These are phyloP conservation scores for Lentinula aciculospora DNA, from an alignment of 768 basidiomycete genomes.

Conservation along the genomic window DNA sequence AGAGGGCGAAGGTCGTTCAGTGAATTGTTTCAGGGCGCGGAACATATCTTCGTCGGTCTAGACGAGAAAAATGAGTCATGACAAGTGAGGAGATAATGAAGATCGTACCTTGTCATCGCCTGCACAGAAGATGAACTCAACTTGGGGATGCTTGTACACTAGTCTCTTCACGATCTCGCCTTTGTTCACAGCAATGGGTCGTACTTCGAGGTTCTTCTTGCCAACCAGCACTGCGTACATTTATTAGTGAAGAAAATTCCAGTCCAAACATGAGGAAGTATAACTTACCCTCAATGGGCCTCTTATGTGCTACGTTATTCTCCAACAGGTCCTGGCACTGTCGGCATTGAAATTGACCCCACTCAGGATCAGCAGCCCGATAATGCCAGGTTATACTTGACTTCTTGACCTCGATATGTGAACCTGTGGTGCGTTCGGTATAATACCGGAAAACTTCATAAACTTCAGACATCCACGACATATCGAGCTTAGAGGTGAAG, in stretches of 20 bases:
- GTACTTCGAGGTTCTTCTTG: slow-evolving; percentile 98
- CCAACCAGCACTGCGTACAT: slow-evolving; percentile 74
- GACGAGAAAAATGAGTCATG: background rate
- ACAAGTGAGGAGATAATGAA: background rate
- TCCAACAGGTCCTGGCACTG: slow-evolving; percentile 96
- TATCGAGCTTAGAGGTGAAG: slow-evolving; percentile 89
- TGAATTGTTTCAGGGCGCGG: slow-evolving; percentile 73
- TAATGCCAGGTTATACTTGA: slow-evolving; percentile 99
- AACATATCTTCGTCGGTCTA: slow-evolving; percentile 99
- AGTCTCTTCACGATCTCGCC: slow-evolving; percentile 97
- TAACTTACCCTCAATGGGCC: slow-evolving; percentile 82
- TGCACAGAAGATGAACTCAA: slow-evolving; percentile 95
- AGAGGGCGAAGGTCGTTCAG: slow-evolving; percentile 8
- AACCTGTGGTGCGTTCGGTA: slow-evolving; percentile 95
- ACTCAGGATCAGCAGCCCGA: slow-evolving; percentile 87
- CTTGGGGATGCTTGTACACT: slow-evolving; percentile 87
- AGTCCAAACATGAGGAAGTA: background rate
- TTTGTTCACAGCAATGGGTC: slow-evolving; percentile 95
- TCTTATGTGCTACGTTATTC: slow-evolving; percentile 87
- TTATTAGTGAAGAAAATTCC: background rate
- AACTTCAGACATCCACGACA: slow-evolving; percentile 97
- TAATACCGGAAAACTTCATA: slow-evolving; percentile 96
- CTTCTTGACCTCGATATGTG: slow-evolving; percentile 95
- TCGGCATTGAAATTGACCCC: slow-evolving; percentile 93
- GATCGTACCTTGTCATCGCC: slow-evolving; percentile 87